Evolutionary conservation across 345 rosid species (phyloP), one percentile per base, ranked within the genome.

Genomic region (Aquilaria sinensis): DNA sequence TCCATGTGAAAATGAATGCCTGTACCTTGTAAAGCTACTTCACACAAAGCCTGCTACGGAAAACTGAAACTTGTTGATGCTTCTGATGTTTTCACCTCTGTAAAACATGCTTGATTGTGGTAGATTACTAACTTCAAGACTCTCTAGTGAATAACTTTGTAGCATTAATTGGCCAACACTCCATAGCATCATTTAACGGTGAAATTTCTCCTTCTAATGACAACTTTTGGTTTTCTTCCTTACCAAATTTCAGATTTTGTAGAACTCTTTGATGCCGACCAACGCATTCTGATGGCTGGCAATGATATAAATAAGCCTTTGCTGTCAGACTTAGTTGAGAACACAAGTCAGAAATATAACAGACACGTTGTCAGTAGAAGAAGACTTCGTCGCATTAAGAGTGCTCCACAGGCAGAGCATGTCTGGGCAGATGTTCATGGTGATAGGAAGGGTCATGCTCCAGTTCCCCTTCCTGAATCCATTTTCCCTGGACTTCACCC

Each of bases 341-440:
- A 80, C 1, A 67, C 60, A 41, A 61, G 58, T 67, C 77, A 64
- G 56, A 71, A 54, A 29, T 67, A 30, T 23, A 62, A 55, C 46
- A 71, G 62, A 53, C 29, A 41, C 51, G 57, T 71, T 49, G 72
- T 74, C 6, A 66, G 64, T 57, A 78, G 68, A 69, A 75, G 83
- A 74, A 75, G 89, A 66, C 9, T 76, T 49, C 83, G 86, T 47
- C 90, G 83, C 51, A 64, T 70, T 75, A 81, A 58, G 78, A 90
- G 96, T 73, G 88, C 95, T 77, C 95, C 99, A 31, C 72, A 73
- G 4, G 73, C 82, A 10, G 90, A 85, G 16, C 65, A 47, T n/a
- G 12, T 54, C 68, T 69, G 64, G 55, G 58, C 57, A 29, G 80
- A 70, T 23, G 64, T 61, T 32, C 52, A 51, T 1, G 72, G 45